Conservation (phyloP, 208 protist species). For the Kentomonas sorsogonicus region DNA sequence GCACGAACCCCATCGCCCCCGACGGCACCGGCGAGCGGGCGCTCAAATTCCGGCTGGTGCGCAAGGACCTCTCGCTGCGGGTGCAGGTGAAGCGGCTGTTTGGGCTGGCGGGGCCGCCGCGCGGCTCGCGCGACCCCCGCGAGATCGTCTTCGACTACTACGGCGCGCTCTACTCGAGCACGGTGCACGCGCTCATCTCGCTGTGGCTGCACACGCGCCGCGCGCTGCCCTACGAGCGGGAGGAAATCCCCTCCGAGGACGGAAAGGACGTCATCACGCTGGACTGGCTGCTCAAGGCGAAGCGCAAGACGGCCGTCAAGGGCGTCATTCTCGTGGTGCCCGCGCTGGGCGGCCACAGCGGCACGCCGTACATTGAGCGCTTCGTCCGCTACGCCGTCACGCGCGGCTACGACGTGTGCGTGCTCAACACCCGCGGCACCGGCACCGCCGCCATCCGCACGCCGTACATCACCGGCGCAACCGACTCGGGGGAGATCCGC, state of each 20-base stretch:
- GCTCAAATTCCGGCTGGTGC: conserved; percentile 19
- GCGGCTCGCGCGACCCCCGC: no score
- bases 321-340: conserved; percentile 50
- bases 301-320: neutral
- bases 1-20: no score
- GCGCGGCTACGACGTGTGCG: conserved; percentile 32
- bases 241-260: conserved; percentile 35
- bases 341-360: conserved; percentile 35
- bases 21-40: no score
- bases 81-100: conserved; percentile 23
- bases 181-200: conserved; percentile 57
- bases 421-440: conserved; percentile 58
- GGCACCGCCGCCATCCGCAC: conserved; percentile 33
- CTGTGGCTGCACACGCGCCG: conserved; percentile 10
- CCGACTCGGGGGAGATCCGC: conserved; percentile 36
- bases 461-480: conserved; percentile 32
- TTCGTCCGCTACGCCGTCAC: conserved; percentile 14
- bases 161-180: conserved; percentile 43
- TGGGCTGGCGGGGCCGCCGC: conserved; percentile 19
- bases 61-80: conserved; percentile 14
- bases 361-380: conserved; percentile 39
- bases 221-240: conserved; percentile 35
- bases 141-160: no score
- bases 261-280: conserved; percentile 50
- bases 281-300: conserved; percentile 31